Evolutionary conservation across 78 protist genomes (phyloP).

Genomic region (Creolimax fragrantissima): DNA sequence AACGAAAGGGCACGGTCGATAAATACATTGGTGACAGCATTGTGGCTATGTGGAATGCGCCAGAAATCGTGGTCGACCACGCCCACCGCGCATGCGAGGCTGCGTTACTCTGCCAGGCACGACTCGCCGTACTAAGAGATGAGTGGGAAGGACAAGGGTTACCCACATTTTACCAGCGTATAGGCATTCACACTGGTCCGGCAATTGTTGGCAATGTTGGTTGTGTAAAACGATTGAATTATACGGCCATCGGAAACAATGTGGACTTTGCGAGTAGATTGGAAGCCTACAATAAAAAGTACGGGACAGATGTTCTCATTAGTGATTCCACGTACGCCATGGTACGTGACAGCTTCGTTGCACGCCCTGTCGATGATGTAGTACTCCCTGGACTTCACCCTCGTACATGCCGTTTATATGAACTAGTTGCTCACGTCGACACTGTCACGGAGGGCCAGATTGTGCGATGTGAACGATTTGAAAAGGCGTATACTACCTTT

Average conservation of each 20-base stretch:
- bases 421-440: too few relatives aligned
- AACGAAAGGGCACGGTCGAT: neutral
- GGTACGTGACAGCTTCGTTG: neutral
- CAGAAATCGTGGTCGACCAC: neutral
- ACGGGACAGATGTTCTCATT: neutral
- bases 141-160: neutral
- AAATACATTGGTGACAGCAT: conserved; percentile 18
- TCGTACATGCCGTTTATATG: too few relatives aligned
- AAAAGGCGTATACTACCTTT: too few relatives aligned
- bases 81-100: neutral
- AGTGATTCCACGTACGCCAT: neutral
- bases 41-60: conserved; percentile 25
- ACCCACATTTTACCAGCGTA: neutral
- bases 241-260: conserved; percentile 19
- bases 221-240: neutral
- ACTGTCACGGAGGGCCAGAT: neutral
- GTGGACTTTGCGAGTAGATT: conserved; percentile 6
- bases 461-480: too few relatives aligned
- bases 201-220: conserved; percentile 16
- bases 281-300: neutral
- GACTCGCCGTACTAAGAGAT: too few relatives aligned
- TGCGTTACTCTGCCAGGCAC: conserved; percentile 9
- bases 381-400: too few relatives aligned
- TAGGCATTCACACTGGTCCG: conserved; percentile 13
- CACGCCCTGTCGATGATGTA: neutral